phyloP scores from a whole-genome alignment of 345 rosid species.

The Bruguiera gymnorhiza region DNA sequence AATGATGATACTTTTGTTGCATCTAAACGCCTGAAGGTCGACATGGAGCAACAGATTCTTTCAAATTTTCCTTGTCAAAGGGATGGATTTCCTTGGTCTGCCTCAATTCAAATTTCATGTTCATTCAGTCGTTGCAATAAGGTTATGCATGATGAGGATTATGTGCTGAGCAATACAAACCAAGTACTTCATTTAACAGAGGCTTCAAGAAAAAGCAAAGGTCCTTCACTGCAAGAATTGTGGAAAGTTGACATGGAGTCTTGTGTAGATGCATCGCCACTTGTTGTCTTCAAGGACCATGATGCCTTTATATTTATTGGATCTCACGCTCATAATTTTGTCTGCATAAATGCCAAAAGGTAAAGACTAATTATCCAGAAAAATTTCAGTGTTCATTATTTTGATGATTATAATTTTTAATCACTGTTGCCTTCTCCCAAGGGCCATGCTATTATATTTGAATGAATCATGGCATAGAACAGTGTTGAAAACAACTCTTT shows the following conservation, averaged over 20 bases:
- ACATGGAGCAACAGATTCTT: conserved; percentile 23
- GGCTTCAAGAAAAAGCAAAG: conserved; percentile 39
- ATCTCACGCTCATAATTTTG: conserved; percentile 76
- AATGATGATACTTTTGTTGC: conserved; percentile 21
- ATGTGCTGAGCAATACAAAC: conserved; percentile 19
- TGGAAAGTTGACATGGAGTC: conserved; percentile 92
- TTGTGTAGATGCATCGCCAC: conserved; percentile 93
- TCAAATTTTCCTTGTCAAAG: conserved; percentile 18
- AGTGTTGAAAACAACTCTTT: neutral
- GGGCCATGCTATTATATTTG: neutral
- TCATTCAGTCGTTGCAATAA: conserved; percentile 82
- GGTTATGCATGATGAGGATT: conserved; percentile 40
- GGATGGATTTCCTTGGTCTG: conserved; percentile 38
- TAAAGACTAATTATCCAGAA: conserved; percentile 20
- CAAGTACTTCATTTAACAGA: conserved; percentile 37
- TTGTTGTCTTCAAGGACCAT: conserved; percentile 53
- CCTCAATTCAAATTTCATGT: conserved; percentile 34
- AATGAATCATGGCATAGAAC: neutral
- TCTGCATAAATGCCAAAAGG: conserved; percentile 72
- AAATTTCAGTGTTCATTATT: neutral
- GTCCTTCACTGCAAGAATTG: conserved; percentile 43
- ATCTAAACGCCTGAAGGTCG: conserved; percentile 53
- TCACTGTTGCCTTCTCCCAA: too few relatives aligned
- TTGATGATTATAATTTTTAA: neutral
- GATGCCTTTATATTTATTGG: conserved; percentile 77